Base-by-base conservation (phyloP, 208 protist genomes). In the Kentomonas sorsogonicus region DNA sequence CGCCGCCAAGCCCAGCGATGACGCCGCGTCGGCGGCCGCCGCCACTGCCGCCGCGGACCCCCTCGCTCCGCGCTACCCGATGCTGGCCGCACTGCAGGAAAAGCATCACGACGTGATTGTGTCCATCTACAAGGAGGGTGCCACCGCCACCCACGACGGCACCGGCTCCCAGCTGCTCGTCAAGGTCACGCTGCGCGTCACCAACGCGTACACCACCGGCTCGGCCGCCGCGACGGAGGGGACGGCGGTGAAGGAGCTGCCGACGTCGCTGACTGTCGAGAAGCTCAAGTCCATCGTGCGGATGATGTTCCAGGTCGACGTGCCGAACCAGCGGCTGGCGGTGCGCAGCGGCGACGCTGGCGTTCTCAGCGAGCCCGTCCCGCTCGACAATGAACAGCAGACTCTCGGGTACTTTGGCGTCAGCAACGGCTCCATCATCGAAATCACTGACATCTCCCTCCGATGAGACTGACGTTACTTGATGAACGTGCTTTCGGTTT, bases 61-160 rank as follows among this genome's bases (percentile, higher is more conserved):
- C 3, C 40, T 36, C 34, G 26, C 45, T 29, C 44, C 72, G 4
- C 27, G 38, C 13, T 94, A 90, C 55, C 73, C 82, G 0, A 52
- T 89, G 2, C 57, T 88, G 0, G 69, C 81, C 43, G 56, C 60
- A n/a, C 73, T 94, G 13, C 56, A 45, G 20, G 83, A 84, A 50
- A 88, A 89, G 65, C 80, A 95, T 69, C 89, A 92, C 74, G 79
- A 95, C 45, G 66, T 88, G 25, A 79, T 95, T 25, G 69, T 90
- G n/a, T 68, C 77, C 38, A 79, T 94, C 53, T 82, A 79, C 71
- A 60, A 62, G 29, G 88, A 89, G 3, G 80, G 80, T 46, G 75
- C 74, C 58, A 86, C 84, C 7, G 84, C 88, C 9, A 79, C 61
- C 53, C 72, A 53, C 5, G 80, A 82, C 54, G 79, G 82, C 20